Evolutionary conservation across 371 early-diverging fungal genomes (phyloP).

Genomic region (Rhizopus sp.): DNA sequence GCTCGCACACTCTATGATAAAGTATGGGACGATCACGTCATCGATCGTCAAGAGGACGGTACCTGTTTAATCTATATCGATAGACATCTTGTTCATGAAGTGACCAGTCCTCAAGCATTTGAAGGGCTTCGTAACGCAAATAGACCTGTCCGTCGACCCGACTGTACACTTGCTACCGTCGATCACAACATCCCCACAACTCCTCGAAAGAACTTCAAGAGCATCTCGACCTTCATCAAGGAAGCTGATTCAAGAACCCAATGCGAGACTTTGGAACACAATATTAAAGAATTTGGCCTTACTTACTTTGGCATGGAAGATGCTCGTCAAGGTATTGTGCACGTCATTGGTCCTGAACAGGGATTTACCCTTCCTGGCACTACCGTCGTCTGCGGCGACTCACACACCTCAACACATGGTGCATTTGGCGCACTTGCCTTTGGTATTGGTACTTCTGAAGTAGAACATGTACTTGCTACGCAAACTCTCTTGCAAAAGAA

Average conservation of each 20-base stretch:
- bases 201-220: conserved; percentile 54
- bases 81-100: conserved; percentile 71
- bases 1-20: conserved; percentile 55
- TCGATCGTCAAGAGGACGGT: conserved; percentile 57
- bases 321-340: conserved; percentile 71
- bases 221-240: conserved; percentile 61
- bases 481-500: conserved; percentile 70
- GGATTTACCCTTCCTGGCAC: conserved; percentile 74
- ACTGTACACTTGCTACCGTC: conserved; percentile 70
- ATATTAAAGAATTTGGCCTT: conserved; percentile 63
- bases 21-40: conserved; percentile 51
- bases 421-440: conserved; percentile 77
- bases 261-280: conserved; percentile 66
- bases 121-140: conserved; percentile 65
- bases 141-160: conserved; percentile 62
- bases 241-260: conserved; percentile 66
- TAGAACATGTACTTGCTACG: conserved; percentile 74
- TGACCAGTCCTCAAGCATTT: conserved; percentile 70
- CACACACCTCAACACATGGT: conserved; percentile 75
- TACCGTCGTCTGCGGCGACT: conserved; percentile 74
- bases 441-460: conserved; percentile 76
- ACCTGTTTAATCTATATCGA: conserved; percentile 71
- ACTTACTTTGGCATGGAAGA: conserved; percentile 72
- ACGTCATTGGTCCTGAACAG: conserved; percentile 78
- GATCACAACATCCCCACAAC: conserved; percentile 75